Evolutionary conservation across 495 filamentous ascomycete species (phyloP), one percentile per base, ranked within the genome.

Genomic region (Penicillium maclennaniae): DNA sequence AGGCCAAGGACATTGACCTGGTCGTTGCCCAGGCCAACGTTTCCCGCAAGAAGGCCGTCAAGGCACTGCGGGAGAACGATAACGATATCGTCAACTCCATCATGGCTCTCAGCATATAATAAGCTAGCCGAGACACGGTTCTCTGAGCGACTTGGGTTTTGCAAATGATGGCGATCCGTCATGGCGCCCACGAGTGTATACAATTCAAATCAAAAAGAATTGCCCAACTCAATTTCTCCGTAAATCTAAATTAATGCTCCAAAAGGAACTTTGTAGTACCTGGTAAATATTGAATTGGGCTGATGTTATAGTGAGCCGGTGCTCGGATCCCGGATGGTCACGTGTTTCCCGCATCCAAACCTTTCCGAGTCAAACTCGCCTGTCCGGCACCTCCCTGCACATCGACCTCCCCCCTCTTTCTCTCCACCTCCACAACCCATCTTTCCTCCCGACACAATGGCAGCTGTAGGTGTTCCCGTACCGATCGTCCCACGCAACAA

Each of bases 41-140:
- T 49, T 93, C 88, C 55, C 79, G 93, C 67, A 97, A 95, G 81
- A 97, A 97, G 83, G 93, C 93, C 50, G 86, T 97, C 79, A 97
- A 96, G 77, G 95, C 95, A 26, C 79, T 99, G 55, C 92, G 93
- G 79, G 91, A 97, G 81, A 97, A 99, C 72, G 91, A 97, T 76
- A 96, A 97, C 65, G 95, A 99, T 73, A 97, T 99, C 77, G 95
- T 99, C 75, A 97, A 97, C 83, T 96, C 92, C 53, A 98, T 98
- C 78, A 98, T 98, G 93, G 91, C 92, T 60, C 80, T 98, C 73
- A 96, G 91, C 79, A 87, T 96, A 87, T 98, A 83, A 80, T 59
- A 40, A 56, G 31, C 31, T 14, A 14, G 31, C 42, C 44, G 28
- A 41, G 39, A 36, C 53, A 37, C 45, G 57, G 57, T 60, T 61